These are phyloP conservation scores for Pilobolus umbonatus DNA, from an alignment of 192 early-diverging fungal species.

Conservation along the genomic window DNA sequence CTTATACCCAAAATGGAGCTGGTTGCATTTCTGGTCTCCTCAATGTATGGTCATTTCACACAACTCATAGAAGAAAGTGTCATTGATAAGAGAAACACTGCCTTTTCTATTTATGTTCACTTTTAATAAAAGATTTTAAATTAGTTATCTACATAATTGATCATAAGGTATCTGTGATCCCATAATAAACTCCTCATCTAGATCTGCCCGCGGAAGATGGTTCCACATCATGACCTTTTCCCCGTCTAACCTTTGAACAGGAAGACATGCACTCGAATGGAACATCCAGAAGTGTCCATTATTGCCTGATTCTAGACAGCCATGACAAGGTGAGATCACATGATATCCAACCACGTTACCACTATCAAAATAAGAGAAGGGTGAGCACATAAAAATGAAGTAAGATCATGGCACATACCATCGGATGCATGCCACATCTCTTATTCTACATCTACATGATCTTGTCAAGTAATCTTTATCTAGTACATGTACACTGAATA, in stretches of 20 bases:
- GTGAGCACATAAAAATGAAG: neutral
- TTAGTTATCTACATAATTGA: conserved; percentile 22
- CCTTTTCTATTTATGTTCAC: neutral
- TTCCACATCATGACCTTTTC: conserved; percentile 23
- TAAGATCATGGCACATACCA: conserved; percentile 44
- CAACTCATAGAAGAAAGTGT: too few species aligned
- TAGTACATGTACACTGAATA: conserved; percentile 60
- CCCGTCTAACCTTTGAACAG: conserved; percentile 21
- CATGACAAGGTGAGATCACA: conserved; percentile 61
- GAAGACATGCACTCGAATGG: conserved; percentile 39
- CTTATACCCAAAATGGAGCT: too few species aligned
- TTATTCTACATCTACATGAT: conserved; percentile 72
- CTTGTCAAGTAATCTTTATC: conserved; percentile 76
- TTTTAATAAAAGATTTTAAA: neutral
- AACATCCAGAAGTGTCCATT: conserved; percentile 68
- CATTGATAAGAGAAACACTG: too few species aligned
- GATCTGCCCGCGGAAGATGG: conserved; percentile 29
- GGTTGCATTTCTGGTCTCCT: too few species aligned
- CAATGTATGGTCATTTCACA: too few species aligned
- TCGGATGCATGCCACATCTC: conserved; percentile 74
- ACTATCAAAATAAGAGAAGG: conserved; percentile 18
- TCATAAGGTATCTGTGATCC: conserved; percentile 18
- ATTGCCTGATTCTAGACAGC: conserved; percentile 51
- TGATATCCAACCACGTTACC: conserved; percentile 73
- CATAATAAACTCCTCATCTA: conserved; percentile 25